phyloP scores from a whole-genome alignment of 768 basidiomycete genomes.

The Psilocybe azurescens region DNA sequence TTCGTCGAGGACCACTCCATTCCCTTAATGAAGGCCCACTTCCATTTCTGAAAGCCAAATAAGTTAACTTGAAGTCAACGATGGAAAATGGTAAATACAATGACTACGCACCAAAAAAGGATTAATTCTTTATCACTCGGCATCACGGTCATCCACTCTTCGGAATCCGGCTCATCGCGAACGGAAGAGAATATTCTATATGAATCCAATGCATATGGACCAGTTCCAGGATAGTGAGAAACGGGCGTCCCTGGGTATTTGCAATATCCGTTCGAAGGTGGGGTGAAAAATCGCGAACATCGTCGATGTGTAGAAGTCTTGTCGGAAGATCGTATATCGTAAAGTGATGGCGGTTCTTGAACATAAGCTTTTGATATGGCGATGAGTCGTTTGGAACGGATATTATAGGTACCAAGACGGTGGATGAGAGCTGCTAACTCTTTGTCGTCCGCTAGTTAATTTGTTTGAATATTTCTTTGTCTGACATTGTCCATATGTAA shows the following conservation, averaged over 20 bases:
- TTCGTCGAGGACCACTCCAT: conserved; percentile 53
- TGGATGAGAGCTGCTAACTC: conserved; percentile 53
- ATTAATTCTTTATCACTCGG: conserved; percentile 75
- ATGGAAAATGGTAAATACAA: background rate
- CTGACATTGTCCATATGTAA: background rate
- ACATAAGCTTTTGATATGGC: conserved; percentile 58
- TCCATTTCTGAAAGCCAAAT: conserved; percentile 58
- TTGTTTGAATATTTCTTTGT: background rate
- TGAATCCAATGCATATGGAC: conserved; percentile 76
- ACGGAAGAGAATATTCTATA: conserved; percentile 71
- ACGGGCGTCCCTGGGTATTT: conserved; percentile 53
- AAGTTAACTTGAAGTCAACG: no score
- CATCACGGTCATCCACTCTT: conserved; percentile 67
- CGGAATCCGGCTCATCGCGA: conserved; percentile 34
- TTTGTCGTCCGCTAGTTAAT: conserved; percentile 42
- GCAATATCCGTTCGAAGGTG: conserved; percentile 19
- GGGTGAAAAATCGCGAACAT: conserved; percentile 14
- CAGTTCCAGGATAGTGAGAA: conserved; percentile 67
- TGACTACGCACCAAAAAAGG: conserved; percentile 57
- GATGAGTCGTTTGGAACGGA: conserved; percentile 61
- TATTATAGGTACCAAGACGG: conserved; percentile 63
- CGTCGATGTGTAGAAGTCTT: conserved; percentile 16
- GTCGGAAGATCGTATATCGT: conserved; percentile 38
- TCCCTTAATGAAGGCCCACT: conserved; percentile 65
- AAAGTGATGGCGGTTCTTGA: conserved; percentile 41